These are phyloP conservation scores for Schizothecium vesticola DNA, from an alignment of 495 filamentous ascomycete species.

Conservation along the genomic window DNA sequence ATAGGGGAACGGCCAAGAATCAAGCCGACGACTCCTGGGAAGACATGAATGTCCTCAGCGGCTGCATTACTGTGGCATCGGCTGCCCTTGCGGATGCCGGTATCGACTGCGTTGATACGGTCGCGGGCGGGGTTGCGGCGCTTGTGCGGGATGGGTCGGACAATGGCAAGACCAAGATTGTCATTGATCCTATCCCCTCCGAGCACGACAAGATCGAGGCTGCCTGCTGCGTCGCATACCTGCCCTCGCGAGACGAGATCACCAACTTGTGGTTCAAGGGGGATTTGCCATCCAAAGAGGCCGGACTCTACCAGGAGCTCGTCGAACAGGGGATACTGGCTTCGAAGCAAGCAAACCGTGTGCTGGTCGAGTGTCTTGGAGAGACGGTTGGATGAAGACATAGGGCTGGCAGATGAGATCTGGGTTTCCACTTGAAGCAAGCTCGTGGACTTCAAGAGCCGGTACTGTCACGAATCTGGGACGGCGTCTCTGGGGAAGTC, in stretches of 20 bases:
- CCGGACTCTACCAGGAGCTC: conserved; percentile 36
- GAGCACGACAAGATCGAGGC: conserved; percentile 74
- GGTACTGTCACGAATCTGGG: too few species aligned
- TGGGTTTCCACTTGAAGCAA: background rate
- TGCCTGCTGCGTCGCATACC: conserved; percentile 85
- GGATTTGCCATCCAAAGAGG: conserved; percentile 36
- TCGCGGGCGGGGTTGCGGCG: conserved; percentile 84
- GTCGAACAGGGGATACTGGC: conserved; percentile 41
- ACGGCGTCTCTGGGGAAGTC: background rate
- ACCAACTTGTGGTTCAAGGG: conserved; percentile 94
- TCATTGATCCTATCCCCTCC: conserved; percentile 78
- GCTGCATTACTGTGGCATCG: conserved; percentile 88
- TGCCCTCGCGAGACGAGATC: conserved; percentile 82
- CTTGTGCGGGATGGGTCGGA: conserved; percentile 48
- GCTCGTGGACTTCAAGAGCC: background rate
- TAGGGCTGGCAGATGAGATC: background rate
- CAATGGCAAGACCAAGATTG: conserved; percentile 43
- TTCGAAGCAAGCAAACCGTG: conserved; percentile 38
- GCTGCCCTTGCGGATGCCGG: conserved; percentile 94
- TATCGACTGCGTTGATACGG: conserved; percentile 91
- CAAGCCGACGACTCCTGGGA: conserved; percentile 62
- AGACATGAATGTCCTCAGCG: conserved; percentile 79
- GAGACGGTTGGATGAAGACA: conserved; percentile 28
- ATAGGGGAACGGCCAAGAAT: conserved; percentile 37
- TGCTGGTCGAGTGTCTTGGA: conserved; percentile 34